Evolutionary conservation across 805 yeast genomes (phyloP).

Genomic region (Wickerhamomyces alni): DNA sequence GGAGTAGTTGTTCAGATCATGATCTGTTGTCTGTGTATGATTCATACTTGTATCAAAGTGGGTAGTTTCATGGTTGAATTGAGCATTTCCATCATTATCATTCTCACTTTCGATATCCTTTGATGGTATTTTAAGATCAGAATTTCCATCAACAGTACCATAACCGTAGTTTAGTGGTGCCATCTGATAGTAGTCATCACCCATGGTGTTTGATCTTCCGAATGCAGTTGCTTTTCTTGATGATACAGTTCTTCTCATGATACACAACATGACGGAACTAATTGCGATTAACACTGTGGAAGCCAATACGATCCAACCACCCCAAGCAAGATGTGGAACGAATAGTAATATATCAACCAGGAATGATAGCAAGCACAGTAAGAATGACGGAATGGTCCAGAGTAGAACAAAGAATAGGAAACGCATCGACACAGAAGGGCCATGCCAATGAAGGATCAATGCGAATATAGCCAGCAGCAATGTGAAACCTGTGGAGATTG

Average conservation of each 20-base stretch:
- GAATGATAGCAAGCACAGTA: constrained; percentile 66
- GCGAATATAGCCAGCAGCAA: constrained; percentile 37
- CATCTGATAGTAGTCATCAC: constrained; percentile 20
- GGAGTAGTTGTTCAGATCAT: constrained; percentile 13
- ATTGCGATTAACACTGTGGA: constrained; percentile 62
- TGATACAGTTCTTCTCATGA: constrained; percentile 61
- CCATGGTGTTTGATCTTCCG: constrained; percentile 7
- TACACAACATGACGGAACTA: constrained; percentile 60
- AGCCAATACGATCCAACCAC: constrained; percentile 79
- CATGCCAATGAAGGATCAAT: constrained; percentile 32
- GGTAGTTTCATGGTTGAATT: constrained; percentile 8
- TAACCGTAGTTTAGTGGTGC: constrained; percentile 21
- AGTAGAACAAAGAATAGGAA: constrained; percentile 48
- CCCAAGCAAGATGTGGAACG: constrained; percentile 67
- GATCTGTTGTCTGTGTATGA: constrained; percentile 4
- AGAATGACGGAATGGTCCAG: constrained; percentile 61
- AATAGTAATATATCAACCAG: constrained; percentile 78
- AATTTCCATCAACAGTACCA: constrained; percentile 23
- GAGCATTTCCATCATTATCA: constrained; percentile 11
- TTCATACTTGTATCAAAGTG: constrained; percentile 6
- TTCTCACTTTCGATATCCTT: constrained; percentile 6
- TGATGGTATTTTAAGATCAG: constrained; percentile 7
- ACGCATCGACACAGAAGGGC: constrained; percentile 29
- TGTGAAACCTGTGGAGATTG: constrained; percentile 54
- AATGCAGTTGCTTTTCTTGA: constrained; percentile 19